Base-by-base conservation (phyloP, 2,329 filamentous ascomycete genomes). In the Fusarium xylarioides region DNA sequence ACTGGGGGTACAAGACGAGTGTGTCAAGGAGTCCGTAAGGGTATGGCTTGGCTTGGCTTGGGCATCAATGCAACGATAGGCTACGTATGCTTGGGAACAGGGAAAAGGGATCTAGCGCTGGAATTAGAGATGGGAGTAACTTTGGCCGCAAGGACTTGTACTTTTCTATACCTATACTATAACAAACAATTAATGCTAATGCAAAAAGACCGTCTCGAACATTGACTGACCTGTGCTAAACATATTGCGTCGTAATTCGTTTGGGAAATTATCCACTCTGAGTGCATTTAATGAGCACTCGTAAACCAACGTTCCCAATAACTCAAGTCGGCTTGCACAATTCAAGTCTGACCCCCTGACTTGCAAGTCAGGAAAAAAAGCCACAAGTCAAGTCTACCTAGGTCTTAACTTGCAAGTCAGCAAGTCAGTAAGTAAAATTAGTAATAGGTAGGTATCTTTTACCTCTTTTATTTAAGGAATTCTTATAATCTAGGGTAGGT, bases 1-100 rank as follows among this genome's bases (percentile, higher is more conserved):
- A 73, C 52, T 75, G 73, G 73, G 73, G 69, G 5, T 75, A 55
- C 49, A 64, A 68, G n/a, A 30, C 54, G 18, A 66, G 66, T n/a
- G 47, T 46, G 9, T 35, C 56, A 15, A 61, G 66, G 23, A 59
- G 57, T 32, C 65, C 64, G 16, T 68, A 16, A 46, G 8, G 26
- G 30, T 15, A 21, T 35, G 28, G 43, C 30, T 34, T 52, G 47
- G 30, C n/a, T 52, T 26, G 32, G 43, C 23, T 21, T 15, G 43
- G 59, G 26, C 28, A 37, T 19, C 40, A 57, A 23, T 35, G n/a
- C n/a, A 11, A 23, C 19, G 9, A 53, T 40, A 10, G 26, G 21
- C 7, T 15, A 23, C 21, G 53, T 16, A 15, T 16, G 52, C 26
- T 57, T 43, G 26, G 42, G 40, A 9, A 38, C 23, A 23, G 11